Base-by-base conservation (phyloP, 305 asterid species). In the Fraxinus sp. region DNA sequence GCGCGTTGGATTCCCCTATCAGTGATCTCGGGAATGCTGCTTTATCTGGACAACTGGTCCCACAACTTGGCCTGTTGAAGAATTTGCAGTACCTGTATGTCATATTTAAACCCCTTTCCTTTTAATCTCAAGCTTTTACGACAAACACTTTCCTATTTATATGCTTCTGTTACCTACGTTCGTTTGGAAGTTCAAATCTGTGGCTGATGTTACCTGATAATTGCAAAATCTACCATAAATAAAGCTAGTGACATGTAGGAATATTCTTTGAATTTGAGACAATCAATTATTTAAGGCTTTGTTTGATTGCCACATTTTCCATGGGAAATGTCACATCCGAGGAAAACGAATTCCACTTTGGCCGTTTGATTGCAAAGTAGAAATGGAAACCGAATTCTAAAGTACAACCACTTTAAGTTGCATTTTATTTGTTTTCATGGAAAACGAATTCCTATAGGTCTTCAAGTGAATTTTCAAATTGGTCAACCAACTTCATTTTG, bases 21-120 rank as follows among this genome's bases (percentile, higher is more conserved):
- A 96, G 99, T 81, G 99, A 96, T 89, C 93, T 96, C 30, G 99
- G 99, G 30, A 96, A 96, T 91, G 99, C 98, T 55, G 99, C 93
- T 77, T 91, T 94, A 82, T 93, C 98, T 9, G 99, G 99, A 81
- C 92, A 90, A 86, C 81, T 94, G 90, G 98, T 93, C 37, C 88
- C 98, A 16, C 98, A 93, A 87, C 97, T 96, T 84, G 99, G 99
- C 66, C 89, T 86, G 75, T 87, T 96, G 90, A 96, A 92, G 95
- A 96, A 94, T 83, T 92, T 96, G 92, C 99, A 96, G 91, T 96
- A 96, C 87, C 85, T 94, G 98, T 96, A 92, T 85, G 99, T 85
- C 77, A 55, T 78, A 16, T 82, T 70, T 85, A 46, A 62, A 41
- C 59, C 26, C 11, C 18, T 70, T 20, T 49, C 1, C 43, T 6